These are phyloP conservation scores for Eimeria sp. DNA, from an alignment of 169 alveolate genomes.

Conservation along the genomic window DNA sequence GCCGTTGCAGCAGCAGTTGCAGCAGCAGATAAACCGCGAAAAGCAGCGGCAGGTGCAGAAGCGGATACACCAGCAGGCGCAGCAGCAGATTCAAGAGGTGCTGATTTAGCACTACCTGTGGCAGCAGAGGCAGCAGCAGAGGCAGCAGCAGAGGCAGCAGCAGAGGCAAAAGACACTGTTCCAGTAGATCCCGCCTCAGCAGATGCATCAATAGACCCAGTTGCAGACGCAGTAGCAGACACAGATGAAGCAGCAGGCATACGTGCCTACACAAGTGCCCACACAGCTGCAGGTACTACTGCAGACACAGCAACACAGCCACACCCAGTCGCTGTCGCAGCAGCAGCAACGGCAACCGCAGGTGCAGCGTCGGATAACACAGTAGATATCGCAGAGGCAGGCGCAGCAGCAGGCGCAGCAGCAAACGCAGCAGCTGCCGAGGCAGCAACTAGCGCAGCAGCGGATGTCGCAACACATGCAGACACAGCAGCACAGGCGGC, in stretches of 20 bases:
- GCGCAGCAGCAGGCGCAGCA: neutral
- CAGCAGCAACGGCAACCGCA: neutral
- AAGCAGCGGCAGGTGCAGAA: neutral
- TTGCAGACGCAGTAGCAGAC: neutral
- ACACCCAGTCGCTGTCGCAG: neutral
- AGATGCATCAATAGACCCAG: neutral
- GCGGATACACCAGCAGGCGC: neutral
- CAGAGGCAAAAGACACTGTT: neutral
- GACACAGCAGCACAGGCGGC: neutral
- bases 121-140: neutral
- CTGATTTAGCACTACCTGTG: neutral
- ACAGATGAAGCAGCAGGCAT: neutral
- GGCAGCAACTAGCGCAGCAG: neutral
- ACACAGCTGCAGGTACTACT: neutral
- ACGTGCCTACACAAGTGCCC: neutral
- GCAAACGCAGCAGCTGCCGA: neutral
- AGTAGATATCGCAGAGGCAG: neutral
- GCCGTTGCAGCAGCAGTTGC: neutral
- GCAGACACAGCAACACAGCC: neutral
- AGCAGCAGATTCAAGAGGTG: neutral
- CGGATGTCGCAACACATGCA: neutral
- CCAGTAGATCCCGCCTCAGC: neutral
- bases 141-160: neutral
- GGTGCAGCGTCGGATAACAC: neutral
- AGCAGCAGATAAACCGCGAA: neutral